Percentiles rank a stretch among this genome's conserved stretches.
These are phyloP conservation scores for Saussurea involucrata DNA, from an alignment of 129 eudicot genomes.

Conservation along the genomic window DNA sequence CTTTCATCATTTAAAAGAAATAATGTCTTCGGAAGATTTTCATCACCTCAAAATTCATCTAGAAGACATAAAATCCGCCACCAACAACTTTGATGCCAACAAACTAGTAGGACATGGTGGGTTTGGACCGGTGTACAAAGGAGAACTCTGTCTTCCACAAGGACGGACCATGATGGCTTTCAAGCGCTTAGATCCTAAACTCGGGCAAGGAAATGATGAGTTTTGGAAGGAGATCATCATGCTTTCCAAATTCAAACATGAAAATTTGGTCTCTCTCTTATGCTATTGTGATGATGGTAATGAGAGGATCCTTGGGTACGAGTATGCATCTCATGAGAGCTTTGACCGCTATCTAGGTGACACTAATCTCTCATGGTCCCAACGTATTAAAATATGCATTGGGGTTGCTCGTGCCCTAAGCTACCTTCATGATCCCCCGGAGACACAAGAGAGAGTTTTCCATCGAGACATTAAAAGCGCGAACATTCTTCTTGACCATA, in stretches of 20 bases:
- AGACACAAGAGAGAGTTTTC: neutral
- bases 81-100: neutral
- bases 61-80: neutral
- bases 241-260: neutral
- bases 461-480: conserved; percentile 37
- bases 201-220: neutral
- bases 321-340: neutral
- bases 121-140: neutral
- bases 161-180: neutral
- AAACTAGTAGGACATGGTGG: neutral
- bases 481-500: conserved; percentile 25
- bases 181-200: neutral
- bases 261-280: neutral
- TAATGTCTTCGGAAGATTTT: neutral
- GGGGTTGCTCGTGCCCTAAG: neutral
- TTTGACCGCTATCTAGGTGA: neutral
- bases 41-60: neutral
- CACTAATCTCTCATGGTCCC: neutral
- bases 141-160: neutral
- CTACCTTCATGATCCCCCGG: neutral
- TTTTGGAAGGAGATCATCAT: neutral
- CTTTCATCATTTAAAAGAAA: no score
- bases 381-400: neutral
- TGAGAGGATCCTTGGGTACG: neutral
- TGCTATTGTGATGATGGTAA: neutral